Conservation (phyloP, 2,329 filamentous ascomycete genomes). For the Nemania sp. region DNA sequence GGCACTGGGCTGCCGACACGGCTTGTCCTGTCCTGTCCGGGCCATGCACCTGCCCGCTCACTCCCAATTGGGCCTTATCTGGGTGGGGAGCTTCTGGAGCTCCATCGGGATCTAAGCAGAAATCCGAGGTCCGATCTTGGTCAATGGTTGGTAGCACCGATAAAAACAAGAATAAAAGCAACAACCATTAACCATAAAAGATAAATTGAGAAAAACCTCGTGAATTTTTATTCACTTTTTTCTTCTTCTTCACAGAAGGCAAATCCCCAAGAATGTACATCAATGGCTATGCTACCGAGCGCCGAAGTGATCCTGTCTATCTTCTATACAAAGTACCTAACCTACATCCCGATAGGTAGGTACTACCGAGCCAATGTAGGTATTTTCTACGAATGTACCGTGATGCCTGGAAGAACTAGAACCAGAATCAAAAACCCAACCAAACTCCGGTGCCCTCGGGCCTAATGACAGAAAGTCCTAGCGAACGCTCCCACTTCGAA, state of each 20-base stretch:
- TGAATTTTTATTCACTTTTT: too few species aligned
- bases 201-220: too few species aligned
- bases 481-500: slow-evolving; percentile 25
- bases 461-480: slow-evolving; percentile 24
- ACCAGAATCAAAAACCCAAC: slow-evolving; percentile 21
- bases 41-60: too few species aligned
- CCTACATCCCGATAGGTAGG: slow-evolving; percentile 7
- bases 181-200: too few species aligned
- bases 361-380: slow-evolving; percentile 9
- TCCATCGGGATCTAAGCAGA: too few species aligned
- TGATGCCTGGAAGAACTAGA: slow-evolving; percentile 12
- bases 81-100: too few species aligned
- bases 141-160: too few species aligned
- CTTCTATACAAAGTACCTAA: slow-evolving; percentile 8
- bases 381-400: slow-evolving; percentile 13
- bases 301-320: slow-evolving; percentile 12
- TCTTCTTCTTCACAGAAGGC: too few species aligned
- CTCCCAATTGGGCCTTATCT: too few species aligned
- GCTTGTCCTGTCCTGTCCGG: too few species aligned
- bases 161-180: too few species aligned
- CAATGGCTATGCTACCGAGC: not conserved
- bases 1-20: slow-evolving; percentile 2
- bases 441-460: slow-evolving; percentile 33
- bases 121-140: too few species aligned
- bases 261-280: not conserved